phyloP scores from a whole-genome alignment of 1,284 basidiomycete species.

The Ganoderma multipileum region DNA sequence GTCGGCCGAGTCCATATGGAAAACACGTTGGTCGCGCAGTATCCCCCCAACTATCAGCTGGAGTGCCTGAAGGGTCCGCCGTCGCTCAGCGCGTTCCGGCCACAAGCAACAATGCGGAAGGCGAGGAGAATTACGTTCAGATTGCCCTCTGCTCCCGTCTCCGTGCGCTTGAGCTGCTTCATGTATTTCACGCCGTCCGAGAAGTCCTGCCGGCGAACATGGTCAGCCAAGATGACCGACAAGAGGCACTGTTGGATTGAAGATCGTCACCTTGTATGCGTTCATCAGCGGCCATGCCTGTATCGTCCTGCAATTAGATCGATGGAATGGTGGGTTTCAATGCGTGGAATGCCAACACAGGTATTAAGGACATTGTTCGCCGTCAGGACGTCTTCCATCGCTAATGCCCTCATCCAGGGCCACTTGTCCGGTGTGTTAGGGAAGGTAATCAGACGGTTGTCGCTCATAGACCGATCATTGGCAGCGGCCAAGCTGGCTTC shows the following conservation, averaged over 20 bases:
- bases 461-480: constrained; percentile 12
- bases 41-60: constrained; percentile 40
- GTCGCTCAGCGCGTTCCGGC: not conserved
- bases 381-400: constrained; percentile 28
- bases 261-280: constrained; percentile 39
- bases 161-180: constrained; percentile 26
- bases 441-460: constrained; percentile 8
- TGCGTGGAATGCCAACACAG: constrained; percentile 26
- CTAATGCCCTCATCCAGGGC: constrained; percentile 25
- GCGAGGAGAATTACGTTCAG: constrained; percentile 25
- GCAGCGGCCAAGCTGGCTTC: constrained; percentile 9
- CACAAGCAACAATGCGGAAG: not conserved
- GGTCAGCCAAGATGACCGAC: not conserved
- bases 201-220: constrained; percentile 25
- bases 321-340: not conserved
- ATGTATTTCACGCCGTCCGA: constrained; percentile 26
- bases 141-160: constrained; percentile 19
- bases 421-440: constrained; percentile 10
- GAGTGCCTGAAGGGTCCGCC: constrained; percentile 34
- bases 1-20: constrained; percentile 37
- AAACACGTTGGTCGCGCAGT: constrained; percentile 43
- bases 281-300: constrained; percentile 45
- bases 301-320: constrained; percentile 1
- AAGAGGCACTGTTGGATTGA: not conserved
- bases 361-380: constrained; percentile 28